Evolutionary conservation across 78 protist species (phyloP).

Genomic region (Planoprotostelium fungivorum): DNA sequence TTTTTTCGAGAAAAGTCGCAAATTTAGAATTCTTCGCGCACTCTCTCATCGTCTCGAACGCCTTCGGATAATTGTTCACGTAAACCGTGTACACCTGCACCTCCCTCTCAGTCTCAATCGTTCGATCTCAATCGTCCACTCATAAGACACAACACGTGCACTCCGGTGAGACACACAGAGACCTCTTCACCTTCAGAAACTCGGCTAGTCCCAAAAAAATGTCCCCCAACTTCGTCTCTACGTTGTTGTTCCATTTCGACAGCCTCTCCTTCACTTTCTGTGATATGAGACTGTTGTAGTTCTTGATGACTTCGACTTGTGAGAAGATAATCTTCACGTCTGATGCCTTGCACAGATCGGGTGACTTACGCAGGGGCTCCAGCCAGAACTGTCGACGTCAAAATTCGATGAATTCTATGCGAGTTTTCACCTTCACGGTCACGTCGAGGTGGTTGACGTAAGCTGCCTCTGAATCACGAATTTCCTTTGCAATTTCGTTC

Average conservation of each 20-base stretch:
- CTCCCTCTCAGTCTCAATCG: too few species aligned
- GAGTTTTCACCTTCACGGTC: conserved; percentile 6
- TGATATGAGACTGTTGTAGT: conserved; percentile 19
- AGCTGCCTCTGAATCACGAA: conserved; percentile 22
- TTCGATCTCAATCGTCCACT: too few species aligned
- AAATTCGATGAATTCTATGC: background rate
- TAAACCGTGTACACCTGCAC: conserved; percentile 44
- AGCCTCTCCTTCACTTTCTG: conserved; percentile 23
- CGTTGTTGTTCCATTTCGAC: conserved; percentile 25
- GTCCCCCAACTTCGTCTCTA: conserved; percentile 36
- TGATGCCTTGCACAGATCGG: conserved; percentile 8
- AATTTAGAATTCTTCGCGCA: conserved; percentile 34
- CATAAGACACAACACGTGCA: too few species aligned
- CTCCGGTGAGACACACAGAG: background rate
- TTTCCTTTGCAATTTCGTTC: conserved; percentile 51
- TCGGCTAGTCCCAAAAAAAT: conserved; percentile 29
- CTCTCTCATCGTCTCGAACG: conserved; percentile 33
- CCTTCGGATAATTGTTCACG: conserved; percentile 50
- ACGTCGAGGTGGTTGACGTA: conserved; percentile 23
- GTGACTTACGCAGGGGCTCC: conserved; percentile 6
- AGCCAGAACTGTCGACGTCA: background rate
- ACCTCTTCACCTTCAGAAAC: conserved; percentile 12
- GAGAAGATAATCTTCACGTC: conserved; percentile 40
- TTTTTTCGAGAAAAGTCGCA: conserved; percentile 20
- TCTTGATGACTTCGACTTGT: conserved; percentile 28